phyloP scores from a whole-genome alignment of 2,329 filamentous ascomycete species.

The Aspergillus sp. region DNA sequence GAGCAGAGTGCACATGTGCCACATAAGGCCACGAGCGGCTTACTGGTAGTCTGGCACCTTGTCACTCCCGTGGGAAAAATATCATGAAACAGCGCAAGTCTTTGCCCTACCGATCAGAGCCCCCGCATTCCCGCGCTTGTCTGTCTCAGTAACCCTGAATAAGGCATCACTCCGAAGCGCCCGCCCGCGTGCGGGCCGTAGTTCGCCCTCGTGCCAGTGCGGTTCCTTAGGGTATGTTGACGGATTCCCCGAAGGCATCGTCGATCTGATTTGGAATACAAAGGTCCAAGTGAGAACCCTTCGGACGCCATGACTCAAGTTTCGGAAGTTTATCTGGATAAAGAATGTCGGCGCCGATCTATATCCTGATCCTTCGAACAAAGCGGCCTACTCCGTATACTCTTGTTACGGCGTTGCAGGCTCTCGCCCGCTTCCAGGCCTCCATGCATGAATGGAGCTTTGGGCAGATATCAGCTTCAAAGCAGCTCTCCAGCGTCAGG shows the following conservation, averaged over 20 bases:
- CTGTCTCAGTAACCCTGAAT: not conserved
- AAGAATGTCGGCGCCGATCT: not conserved
- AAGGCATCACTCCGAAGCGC: not conserved
- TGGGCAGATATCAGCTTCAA: constrained; percentile 12
- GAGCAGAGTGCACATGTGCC: too few species aligned
- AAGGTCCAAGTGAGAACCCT: not conserved
- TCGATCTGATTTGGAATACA: not conserved
- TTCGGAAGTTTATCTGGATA: not conserved
- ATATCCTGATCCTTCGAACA: not conserved
- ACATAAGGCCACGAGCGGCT: too few species aligned
- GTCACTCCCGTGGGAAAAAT: too few species aligned
- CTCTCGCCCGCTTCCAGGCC: not conserved
- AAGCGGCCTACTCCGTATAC: not conserved
- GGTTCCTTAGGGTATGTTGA: not conserved
- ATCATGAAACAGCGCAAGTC: not conserved
- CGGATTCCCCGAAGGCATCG: not conserved
- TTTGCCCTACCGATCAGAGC: not conserved
- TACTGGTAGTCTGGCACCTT: too few species aligned
- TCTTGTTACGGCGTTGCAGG: not conserved
- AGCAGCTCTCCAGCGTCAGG: constrained; percentile 58
- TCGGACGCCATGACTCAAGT: not conserved
- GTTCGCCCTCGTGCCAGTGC: not conserved
- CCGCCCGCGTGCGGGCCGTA: too few species aligned
- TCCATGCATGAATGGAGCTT: not conserved
- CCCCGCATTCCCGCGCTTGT: not conserved